Evolutionary conservation across 148 eudicot species (phyloP), one percentile per base, ranked within the genome.

Genomic region (Amaranthus cruentus): DNA sequence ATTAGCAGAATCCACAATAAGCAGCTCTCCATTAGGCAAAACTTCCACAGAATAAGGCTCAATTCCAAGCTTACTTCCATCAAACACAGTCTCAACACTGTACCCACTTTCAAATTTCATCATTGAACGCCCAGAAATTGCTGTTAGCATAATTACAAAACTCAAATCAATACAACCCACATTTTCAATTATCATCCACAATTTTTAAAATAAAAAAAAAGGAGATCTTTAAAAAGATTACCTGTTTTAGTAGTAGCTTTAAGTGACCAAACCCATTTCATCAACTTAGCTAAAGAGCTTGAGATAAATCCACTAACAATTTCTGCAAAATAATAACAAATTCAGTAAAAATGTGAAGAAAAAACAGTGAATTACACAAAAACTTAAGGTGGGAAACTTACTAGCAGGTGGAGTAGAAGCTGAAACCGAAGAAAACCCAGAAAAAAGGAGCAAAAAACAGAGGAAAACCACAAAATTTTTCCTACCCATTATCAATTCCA

Each of bases 21-120:
- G 88, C 81, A 95, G 97, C 79, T 95, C 98, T 55, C 98, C 98
- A 82, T 66, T 84, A 15, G 96, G 87, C 79, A 88, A 72, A 74
- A 88, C 80, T 79, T 95, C 93, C 46, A 95, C 92, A 75, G 90
- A 75, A 13, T 87, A 78, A 74, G 98, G 98, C 76, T 94, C 98
- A 77, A 94, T 87, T 62, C 98, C 98, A 76, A 94, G 96, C 80
- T 95, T 95, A 75, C 98, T 95, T 4, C 98, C 98, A 87, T 95
- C 98, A 81, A 95, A 95, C 67, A 95, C 98, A n/a, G 97, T 95
- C 87, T 95, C 97, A 61, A 95, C 98, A 50, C 69, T 77, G 73
- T 90, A 95, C n/a, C 98, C 98, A 79, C 96, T 82, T 88, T 95
- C 98, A 82, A 86, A 95, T 71, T 90, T 95, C 97, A 95, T 87